Base-by-base conservation (phyloP, 164 flowering plant species). In the Taxillus chinensis region DNA sequence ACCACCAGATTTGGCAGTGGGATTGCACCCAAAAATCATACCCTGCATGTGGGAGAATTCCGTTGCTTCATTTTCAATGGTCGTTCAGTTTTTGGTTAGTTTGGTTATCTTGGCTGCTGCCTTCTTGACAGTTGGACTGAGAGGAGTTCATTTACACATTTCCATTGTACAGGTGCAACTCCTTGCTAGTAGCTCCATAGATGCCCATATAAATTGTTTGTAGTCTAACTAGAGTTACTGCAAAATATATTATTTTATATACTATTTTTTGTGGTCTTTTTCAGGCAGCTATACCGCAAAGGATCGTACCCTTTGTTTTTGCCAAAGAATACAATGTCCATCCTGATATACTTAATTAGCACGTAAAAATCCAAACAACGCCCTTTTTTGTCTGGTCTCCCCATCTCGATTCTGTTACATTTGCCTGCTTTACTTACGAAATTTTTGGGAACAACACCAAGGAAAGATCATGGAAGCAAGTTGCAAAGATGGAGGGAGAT, bases 1-100 rank as follows among this genome's bases (percentile, higher is more conserved):
- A n/a, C n/a, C n/a, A n/a, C n/a, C 80, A 90, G 97, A 96, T 10
- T 65, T 91, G 77, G 89, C 89, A 71, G 89, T 91, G 97, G 97
- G 96, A 39, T 64, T 91, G 55, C 97, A 91, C 72, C 97, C 97
- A 1, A 78, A 71, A 56, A 86, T 91, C 5, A 89, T 91, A 45
- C 93, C 93, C 5, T 91, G 97, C 74, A n/a, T n/a, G n/a, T n/a
- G n/a, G n/a, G 97, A 96, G 59, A 91, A 89, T 70, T 61, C 84
- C 2, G 60, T 89, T 10, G 97, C 97, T 8, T 8, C 89, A n/a
- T 83, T 88, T 69, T 71, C 97, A 54, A 86, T 89, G 93, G 92
- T 80, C 13, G 87, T 91, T 27, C 65, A 96, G 27, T 91, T 91
- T 77, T 75, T 91, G 49, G 74, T 80, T 0, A 96, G 97, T 11